Percentiles rank a stretch among this genome's conserved stretches.
phyloP scores from a whole-genome alignment of 2,329 filamentous ascomycete species.

The Plenodomus tracheiphilus region DNA sequence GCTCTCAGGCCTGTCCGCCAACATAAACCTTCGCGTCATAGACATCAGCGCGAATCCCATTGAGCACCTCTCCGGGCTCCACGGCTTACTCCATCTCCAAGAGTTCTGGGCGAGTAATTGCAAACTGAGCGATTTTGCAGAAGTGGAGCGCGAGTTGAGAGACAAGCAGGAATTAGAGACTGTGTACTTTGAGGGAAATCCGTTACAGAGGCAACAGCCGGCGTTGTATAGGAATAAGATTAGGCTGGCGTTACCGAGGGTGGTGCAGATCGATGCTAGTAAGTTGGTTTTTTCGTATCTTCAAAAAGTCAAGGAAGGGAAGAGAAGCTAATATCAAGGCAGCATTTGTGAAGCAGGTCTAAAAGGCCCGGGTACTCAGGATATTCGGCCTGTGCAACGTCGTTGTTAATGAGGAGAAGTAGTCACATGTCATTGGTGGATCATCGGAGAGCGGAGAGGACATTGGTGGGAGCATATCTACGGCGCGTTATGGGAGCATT shows the following conservation, averaged over 20 bases:
- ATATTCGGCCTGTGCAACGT: not conserved
- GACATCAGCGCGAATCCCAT: constrained; percentile 92
- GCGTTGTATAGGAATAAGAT: constrained; percentile 95
- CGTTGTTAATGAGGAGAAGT: too few species aligned
- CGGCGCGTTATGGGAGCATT: too few species aligned
- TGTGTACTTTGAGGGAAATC: constrained; percentile 96
- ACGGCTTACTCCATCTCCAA: constrained; percentile 70
- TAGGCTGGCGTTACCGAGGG: constrained; percentile 79
- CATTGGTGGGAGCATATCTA: too few species aligned
- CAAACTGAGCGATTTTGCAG: constrained; percentile 74
- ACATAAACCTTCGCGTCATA: constrained; percentile 66
- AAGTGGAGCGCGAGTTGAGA: constrained; percentile 75
- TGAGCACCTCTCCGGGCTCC: constrained; percentile 71
- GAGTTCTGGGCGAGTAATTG: constrained; percentile 97
- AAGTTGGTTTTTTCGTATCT: constrained; percentile 58
- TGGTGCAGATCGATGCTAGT: constrained; percentile 97
- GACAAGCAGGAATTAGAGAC: constrained; percentile 82
- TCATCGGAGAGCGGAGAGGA: too few species aligned
- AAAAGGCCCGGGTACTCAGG: not conserved
- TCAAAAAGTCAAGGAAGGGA: too few species aligned
- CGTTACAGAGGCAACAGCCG: constrained; percentile 76
- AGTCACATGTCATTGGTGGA: too few species aligned
- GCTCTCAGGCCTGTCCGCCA: constrained; percentile 66
- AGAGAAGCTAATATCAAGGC: too few species aligned
- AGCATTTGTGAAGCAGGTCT: constrained; percentile 12